These are phyloP conservation scores for Nevesoporus exiguus DNA, from an alignment of 768 basidiomycete genomes.

Conservation along the genomic window DNA sequence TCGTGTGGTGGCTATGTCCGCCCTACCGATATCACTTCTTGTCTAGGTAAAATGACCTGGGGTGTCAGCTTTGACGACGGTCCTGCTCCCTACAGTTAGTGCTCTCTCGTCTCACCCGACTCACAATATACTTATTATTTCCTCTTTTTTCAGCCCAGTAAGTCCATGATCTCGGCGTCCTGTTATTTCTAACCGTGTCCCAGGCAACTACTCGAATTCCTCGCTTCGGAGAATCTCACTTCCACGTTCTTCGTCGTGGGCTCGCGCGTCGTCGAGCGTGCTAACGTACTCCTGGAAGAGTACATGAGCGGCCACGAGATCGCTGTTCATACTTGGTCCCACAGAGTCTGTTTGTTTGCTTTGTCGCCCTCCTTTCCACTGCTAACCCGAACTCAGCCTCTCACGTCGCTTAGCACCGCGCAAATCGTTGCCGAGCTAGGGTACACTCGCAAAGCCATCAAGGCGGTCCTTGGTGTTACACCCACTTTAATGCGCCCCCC, in stretches of 20 bases:
- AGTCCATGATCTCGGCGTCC: constrained; percentile 14
- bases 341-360: constrained; percentile 43
- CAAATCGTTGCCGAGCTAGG: constrained; percentile 92
- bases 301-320: constrained; percentile 81
- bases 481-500: constrained; percentile 80
- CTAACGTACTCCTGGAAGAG: constrained; percentile 70
- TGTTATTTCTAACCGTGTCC: not conserved
- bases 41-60: constrained; percentile 70
- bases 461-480: constrained; percentile 67
- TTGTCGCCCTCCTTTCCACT: constrained; percentile 1
- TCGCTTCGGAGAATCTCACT: constrained; percentile 55
- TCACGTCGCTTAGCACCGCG: constrained; percentile 70
- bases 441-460: constrained; percentile 87
- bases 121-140: constrained; percentile 6
- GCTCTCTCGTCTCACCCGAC: not conserved
- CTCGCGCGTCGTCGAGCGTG: constrained; percentile 77
- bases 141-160: constrained; percentile 43
- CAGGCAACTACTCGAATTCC: constrained; percentile 69
- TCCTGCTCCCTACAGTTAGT: constrained; percentile 77
- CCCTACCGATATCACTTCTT: constrained; percentile 56
- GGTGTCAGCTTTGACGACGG: constrained; percentile 89
- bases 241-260: constrained; percentile 94
- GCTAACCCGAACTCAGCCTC: constrained; percentile 39
- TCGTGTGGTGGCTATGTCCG: constrained; percentile 77
- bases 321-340: constrained; percentile 90